Evolutionary conservation across 2,329 filamentous ascomycete species (phyloP), one percentile per base, ranked within the genome.

Genomic region (Epichloe coenophiala): DNA sequence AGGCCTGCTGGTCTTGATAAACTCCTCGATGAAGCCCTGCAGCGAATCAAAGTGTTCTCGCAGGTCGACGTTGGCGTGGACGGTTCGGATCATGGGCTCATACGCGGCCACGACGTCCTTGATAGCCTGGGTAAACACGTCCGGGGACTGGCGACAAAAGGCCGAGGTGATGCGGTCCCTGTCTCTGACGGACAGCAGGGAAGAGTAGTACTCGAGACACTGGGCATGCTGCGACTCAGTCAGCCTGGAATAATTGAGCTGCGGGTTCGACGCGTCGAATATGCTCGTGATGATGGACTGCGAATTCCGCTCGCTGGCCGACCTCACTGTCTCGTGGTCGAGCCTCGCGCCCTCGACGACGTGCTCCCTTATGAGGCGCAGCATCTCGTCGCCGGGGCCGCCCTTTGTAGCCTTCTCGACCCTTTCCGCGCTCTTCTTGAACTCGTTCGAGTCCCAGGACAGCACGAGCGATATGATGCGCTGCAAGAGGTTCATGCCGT

Each of bases 401-500:
- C 78, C 73, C 51, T 77, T 80, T 35, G 72, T 17, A 17, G 17
- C 67, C 48, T 78, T 81, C 56, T 86, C 83, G 43, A 88, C 76
- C 55, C 77, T 81, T 0, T 81, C 73, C 1, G 76, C 73, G 1
- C 76, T 72, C 62, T 82, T 84, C 53, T 79, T 78, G 54, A 89
- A 83, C 55, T 88, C 84, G 38, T 73, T 70, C 5, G 78, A 78
- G 58, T 93, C 87, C 82, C 84, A 89, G 5, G 77, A 75, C 11
- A 90, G 66, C 0, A 88, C 80, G 4, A 84, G 76, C 0, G 80
- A 84, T 21, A 91, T 81, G 55, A 93, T 89, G 42, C 83, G 69
- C 64, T 91, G 86, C 56, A 93, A 64, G 8, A 91, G 64, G 61
- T 90, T 93, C 84, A 88, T 87, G 45, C 86, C 86, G 57, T 89